Base-by-base conservation (phyloP, 2,329 filamentous ascomycete species). In the Rutstroemia sp. region DNA sequence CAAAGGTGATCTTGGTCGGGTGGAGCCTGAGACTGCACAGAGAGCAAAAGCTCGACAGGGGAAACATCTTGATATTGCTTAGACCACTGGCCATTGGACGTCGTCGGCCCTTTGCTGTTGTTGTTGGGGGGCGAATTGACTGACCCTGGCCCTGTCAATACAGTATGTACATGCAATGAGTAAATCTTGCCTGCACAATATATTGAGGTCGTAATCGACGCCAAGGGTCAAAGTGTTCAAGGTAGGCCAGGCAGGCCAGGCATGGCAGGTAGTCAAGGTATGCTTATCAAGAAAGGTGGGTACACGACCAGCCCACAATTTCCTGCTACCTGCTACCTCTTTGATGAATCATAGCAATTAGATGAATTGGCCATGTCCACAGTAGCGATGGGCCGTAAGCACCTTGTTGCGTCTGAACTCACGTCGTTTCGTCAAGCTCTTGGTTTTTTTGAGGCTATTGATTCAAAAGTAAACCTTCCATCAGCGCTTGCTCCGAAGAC, bases 171-270 rank as follows among this genome's bases (percentile, higher is more conserved):
- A 50, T 36, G 19, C 1, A 16, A 25, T 23, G 45, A 30, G 46
- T 14, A 23, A 14, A 36, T 45, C 19, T 17, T 17, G 30, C 17
- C 38, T 55, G 36, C 40, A 30, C 36, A 14, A 44, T 39, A 25
- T 55, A 50, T 50, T 50, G 46, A 50, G 27, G 19, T 38, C 12
- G 27, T 30, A 55, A 10, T 44, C 19, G 46, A 23, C 25, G 36
- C 8, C 53, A 55, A 50, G 53, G 52, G 46, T 50, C n/a, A 27
- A 34, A 14, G 42, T 34, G 47, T 40, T 44, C 36, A 42, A 47
- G 45, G 46, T 19, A 9, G 14, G 17, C 23, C 23, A 23, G 23
- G 23, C 23, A 23, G 23, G 23, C 23, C 25, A 27, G 7, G 25
- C 25, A 27, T 5, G 25, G 4, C 25, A 48, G 46, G 46, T 19